Evolutionary conservation across 2,329 filamentous ascomycete species (phyloP), one percentile per base, ranked within the genome.

Genomic region (Xylaria digitata): DNA sequence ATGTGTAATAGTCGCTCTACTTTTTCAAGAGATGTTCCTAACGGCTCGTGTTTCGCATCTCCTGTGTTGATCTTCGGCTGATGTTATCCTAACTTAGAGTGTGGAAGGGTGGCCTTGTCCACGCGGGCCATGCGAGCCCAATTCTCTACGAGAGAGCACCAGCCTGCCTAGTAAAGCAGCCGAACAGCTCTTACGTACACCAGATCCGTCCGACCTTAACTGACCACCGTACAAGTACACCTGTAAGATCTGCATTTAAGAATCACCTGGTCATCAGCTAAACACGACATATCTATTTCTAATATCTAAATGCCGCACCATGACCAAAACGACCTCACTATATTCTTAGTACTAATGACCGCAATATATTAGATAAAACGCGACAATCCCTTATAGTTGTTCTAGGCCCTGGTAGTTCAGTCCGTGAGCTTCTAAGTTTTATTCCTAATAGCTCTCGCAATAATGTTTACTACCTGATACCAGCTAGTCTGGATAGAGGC

Each of bases 391-490:
- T 19, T 4, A 26, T 11, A 40, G 46, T 42, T 17, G 15, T 7
- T 53, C 50, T 11, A 32, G 5, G 15, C n/a, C 15, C 9, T 26
- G 8, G 1, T 9, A 43, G 21, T 40, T 4, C 21, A 17, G 23
- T 42, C 32, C 5, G 34, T n/a, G n/a, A 6, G 30, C 13, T 45
- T 8, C 26, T 17, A 30, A 48, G 50, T 19, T 40, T 49, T 48
- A 21, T 32, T 57, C 52, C 30, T 53, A 23, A 62, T 32, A 40
- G 26, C 46, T 42, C 57, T 21, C 6, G 17, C 34, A 19, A 53
- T 30, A 45, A 57, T 61, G 52, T 52, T 54, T 21, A 37, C 32
- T 37, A 23, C 19, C 21, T 42, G 54, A 59, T 21, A 48, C 53
- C 26, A 26, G 3, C 26, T 26, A 26, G 26, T 26, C 26, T 34